phyloP scores from a whole-genome alignment of 306 rosid species.

The Mucuna pruriens region DNA sequence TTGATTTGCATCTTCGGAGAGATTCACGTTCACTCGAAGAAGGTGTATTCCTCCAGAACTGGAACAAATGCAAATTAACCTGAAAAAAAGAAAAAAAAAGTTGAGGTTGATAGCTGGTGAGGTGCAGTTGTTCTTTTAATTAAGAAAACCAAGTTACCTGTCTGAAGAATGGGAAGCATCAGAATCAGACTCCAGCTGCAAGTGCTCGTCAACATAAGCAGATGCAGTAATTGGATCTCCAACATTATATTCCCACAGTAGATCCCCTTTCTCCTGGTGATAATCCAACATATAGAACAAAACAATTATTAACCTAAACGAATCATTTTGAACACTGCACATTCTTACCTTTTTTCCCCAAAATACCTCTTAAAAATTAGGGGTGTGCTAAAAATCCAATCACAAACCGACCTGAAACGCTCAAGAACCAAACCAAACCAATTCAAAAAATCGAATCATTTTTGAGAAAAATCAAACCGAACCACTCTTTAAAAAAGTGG shows the following conservation, averaged over 20 bases:
- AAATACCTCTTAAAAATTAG: not conserved
- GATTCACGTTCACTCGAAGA: slow-evolving; percentile 53
- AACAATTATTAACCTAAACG: slow-evolving; percentile 11
- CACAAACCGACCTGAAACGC: too few relatives aligned
- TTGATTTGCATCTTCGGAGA: slow-evolving; percentile 15
- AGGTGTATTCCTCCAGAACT: slow-evolving; percentile 74
- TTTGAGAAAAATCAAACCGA: too few relatives aligned
- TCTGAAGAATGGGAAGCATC: slow-evolving; percentile 53
- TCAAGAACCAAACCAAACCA: too few relatives aligned
- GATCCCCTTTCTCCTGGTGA: slow-evolving; percentile 69
- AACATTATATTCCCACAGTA: slow-evolving; percentile 73
- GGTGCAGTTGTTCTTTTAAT: not conserved
- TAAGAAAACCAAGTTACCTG: slow-evolving; percentile 56
- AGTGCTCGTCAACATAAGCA: slow-evolving; percentile 79
- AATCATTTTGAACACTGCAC: slow-evolving; percentile 7
- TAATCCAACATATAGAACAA: slow-evolving; percentile 29
- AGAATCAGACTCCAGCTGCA: slow-evolving; percentile 50
- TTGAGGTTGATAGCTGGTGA: not conserved
- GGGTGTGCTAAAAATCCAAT: too few relatives aligned
- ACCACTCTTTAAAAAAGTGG: too few relatives aligned
- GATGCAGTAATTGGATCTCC: slow-evolving; percentile 87
- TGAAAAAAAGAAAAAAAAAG: slow-evolving; percentile 28
- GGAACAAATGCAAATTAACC: slow-evolving; percentile 78
- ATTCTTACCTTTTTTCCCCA: not conserved
- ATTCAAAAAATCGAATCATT: too few relatives aligned